Conservation (phyloP, 2,329 filamentous ascomycete genomes). For the Akanthomyces lecanii region DNA sequence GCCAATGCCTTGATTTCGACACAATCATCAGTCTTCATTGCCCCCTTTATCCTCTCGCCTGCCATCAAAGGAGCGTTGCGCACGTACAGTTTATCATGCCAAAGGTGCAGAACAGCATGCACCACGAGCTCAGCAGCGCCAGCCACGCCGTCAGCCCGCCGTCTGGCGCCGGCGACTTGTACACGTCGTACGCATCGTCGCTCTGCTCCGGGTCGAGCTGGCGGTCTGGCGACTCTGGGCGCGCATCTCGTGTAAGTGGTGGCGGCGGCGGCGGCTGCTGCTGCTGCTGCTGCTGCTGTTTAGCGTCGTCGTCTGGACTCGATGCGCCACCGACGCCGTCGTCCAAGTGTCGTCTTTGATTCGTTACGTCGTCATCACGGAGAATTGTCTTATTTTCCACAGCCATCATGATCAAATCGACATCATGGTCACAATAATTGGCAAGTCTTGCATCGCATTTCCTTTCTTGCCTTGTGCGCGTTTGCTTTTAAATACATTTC, state of each 20-base stretch:
- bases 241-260: slow-evolving; percentile 4
- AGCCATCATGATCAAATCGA: not conserved
- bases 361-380: no score
- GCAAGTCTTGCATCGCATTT: not conserved
- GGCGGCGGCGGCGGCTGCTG: not conserved
- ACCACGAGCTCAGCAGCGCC: slow-evolving; percentile 39
- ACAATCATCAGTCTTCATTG: no score
- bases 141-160: slow-evolving; percentile 49
- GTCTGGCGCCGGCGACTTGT: slow-evolving; percentile 36
- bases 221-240: not conserved
- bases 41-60: no score
- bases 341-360: no score
- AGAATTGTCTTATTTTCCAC: not conserved
- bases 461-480: not conserved
- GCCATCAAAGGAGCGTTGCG: no score
- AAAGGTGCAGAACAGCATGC: slow-evolving; percentile 30
- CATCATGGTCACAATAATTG: not conserved
- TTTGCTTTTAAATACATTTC: not conserved
- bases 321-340: no score
- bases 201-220: not conserved
- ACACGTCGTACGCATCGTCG: not conserved
- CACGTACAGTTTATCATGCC: slow-evolving; percentile 27
- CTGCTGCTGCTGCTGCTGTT: not conserved
- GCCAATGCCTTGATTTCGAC: slow-evolving; percentile 30
- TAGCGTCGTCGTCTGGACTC: not conserved